Percentiles rank a stretch among this genome's conserved stretches.
Conservation (phyloP, 257 asterid genomes). For the Ajuga chamaepitys region DNA sequence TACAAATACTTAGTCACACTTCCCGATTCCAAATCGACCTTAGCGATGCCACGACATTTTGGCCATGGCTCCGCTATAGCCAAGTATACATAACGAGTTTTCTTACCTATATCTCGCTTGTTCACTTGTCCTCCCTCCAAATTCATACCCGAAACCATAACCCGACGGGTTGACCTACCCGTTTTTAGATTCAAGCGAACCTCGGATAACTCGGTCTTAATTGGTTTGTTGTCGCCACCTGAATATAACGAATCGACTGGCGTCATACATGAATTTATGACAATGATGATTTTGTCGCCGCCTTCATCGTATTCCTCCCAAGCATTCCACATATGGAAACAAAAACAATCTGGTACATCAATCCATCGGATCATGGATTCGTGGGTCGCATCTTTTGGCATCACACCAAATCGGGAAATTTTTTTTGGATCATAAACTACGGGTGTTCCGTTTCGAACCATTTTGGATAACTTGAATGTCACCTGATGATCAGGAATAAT, state of each 20-base stretch:
- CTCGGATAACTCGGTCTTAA: conserved; percentile 30
- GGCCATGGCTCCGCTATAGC: conserved; percentile 75
- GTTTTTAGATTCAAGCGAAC: conserved; percentile 31
- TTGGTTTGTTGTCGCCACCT: not conserved
- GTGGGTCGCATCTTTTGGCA: conserved; percentile 22
- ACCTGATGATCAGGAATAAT: conserved; percentile 64
- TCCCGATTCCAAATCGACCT: conserved; percentile 42
- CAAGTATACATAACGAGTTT: conserved; percentile 33
- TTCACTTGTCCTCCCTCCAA: conserved; percentile 53
- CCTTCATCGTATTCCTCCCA: conserved; percentile 45
- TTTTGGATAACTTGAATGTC: conserved; percentile 44
- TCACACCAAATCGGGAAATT: conserved; percentile 37
- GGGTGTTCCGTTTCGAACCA: conserved; percentile 45
- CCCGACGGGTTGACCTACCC: conserved; percentile 23
- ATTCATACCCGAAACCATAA: conserved; percentile 33
- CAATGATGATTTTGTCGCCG: conserved; percentile 19
- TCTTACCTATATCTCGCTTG: conserved; percentile 27
- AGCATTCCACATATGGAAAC: conserved; percentile 58
- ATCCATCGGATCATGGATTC: conserved; percentile 44
- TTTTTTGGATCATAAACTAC: conserved; percentile 34
- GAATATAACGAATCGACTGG: conserved; percentile 37
- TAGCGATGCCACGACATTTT: conserved; percentile 50
- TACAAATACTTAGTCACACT: conserved; percentile 27
- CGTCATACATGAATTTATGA: conserved; percentile 44
- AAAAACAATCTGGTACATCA: conserved; percentile 45